Conservation (phyloP, 768 basidiomycete species). For the Hericium rajendrae region DNA sequence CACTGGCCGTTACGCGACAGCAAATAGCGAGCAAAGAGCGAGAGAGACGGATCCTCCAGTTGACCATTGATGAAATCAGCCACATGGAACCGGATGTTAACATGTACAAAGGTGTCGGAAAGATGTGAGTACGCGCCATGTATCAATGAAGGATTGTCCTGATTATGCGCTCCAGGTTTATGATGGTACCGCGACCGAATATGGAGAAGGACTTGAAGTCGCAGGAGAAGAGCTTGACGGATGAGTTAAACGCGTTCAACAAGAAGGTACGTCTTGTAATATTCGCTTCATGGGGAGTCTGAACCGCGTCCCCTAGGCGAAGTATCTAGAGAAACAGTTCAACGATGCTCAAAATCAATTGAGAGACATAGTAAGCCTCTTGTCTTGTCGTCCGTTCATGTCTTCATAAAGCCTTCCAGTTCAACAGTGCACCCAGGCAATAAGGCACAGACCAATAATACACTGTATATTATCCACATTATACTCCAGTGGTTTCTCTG, state of each 20-base stretch:
- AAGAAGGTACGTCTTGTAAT: conserved; percentile 61
- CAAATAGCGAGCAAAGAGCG: conserved; percentile 77
- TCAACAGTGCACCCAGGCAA: conserved; percentile 36
- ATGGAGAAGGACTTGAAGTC: conserved; percentile 69
- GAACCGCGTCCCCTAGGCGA: conserved; percentile 38
- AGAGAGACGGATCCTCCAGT: conserved; percentile 80
- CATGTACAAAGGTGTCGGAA: conserved; percentile 91
- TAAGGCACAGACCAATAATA: conserved; percentile 2
- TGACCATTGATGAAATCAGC: conserved; percentile 79
- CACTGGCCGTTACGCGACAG: conserved; percentile 62
- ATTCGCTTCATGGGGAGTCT: not conserved
- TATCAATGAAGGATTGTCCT: not conserved
- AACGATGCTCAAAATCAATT: conserved; percentile 83
- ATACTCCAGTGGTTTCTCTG: not conserved
- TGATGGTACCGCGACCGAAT: conserved; percentile 70
- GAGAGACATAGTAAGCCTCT: conserved; percentile 57
- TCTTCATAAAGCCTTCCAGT: conserved; percentile 26
- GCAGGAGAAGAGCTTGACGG: conserved; percentile 76
- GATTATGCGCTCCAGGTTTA: conserved; percentile 52
- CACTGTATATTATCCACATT: not conserved
- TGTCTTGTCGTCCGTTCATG: not conserved
- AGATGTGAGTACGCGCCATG: conserved; percentile 49
- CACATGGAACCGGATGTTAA: conserved; percentile 64
- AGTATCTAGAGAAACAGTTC: conserved; percentile 90
- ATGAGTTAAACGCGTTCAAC: conserved; percentile 70